phyloP scores from a whole-genome alignment of 169 alveolate species.

The Eimeria acervulina region DNA sequence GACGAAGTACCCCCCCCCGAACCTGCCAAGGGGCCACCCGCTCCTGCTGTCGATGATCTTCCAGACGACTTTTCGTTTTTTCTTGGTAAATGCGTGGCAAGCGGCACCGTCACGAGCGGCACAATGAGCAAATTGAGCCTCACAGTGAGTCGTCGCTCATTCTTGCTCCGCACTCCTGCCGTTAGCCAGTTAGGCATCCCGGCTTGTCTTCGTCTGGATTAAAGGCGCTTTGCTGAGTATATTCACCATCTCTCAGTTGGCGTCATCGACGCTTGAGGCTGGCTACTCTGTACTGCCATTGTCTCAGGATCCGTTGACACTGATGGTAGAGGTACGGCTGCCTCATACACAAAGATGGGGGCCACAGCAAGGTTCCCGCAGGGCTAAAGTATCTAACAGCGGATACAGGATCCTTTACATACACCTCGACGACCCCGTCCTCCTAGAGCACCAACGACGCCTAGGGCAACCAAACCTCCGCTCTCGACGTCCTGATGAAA shows the following conservation, averaged over 20 bases:
- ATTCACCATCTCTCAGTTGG: neutral
- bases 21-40: neutral
- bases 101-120: constrained; percentile 73
- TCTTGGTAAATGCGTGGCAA: constrained; percentile 62
- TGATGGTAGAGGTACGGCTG: constrained; percentile 60
- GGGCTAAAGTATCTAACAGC: constrained; percentile 42
- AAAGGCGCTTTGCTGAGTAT: neutral
- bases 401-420: constrained; percentile 70
- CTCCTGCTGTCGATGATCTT: constrained; percentile 50
- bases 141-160: constrained; percentile 34
- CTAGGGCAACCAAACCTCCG: constrained; percentile 57
- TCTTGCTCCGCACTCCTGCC: neutral
- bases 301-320: constrained; percentile 52
- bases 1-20: neutral
- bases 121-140: constrained; percentile 67
- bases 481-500: neutral
- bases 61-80: constrained; percentile 46
- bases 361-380: constrained; percentile 71
- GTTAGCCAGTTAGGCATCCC: neutral
- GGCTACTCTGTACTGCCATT: no score
- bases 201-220: neutral
- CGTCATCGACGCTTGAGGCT: neutral
- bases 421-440: constrained; percentile 73
- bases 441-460: constrained; percentile 46
- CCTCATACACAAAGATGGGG: constrained; percentile 26